These are phyloP conservation scores for Tirmania nivea DNA, from an alignment of 495 filamentous ascomycete genomes.

Conservation along the genomic window DNA sequence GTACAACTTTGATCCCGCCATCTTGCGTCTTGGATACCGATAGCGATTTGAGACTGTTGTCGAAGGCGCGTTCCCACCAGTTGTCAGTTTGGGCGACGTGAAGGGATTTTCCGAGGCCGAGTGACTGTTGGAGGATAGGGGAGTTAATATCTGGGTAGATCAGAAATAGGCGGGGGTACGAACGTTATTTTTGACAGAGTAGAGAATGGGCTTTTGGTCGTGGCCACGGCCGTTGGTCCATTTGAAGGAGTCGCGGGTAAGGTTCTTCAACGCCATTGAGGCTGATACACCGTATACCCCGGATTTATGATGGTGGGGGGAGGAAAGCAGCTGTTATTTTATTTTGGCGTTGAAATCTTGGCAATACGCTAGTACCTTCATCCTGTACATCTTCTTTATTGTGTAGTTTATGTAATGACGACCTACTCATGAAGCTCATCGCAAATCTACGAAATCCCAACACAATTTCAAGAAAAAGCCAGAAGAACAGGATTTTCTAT, in stretches of 20 bases:
- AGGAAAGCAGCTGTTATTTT: too few species aligned
- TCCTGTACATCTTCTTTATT: too few species aligned
- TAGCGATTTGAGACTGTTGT: constrained; percentile 18
- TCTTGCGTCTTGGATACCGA: constrained; percentile 7
- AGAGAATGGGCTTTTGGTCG: constrained; percentile 16
- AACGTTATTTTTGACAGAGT: constrained; percentile 16
- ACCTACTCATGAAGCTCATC: background rate
- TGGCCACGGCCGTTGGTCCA: constrained; percentile 19
- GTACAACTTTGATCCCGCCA: constrained; percentile 15
- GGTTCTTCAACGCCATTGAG: constrained; percentile 13
- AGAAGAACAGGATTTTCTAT: too few species aligned
- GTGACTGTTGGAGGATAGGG: background rate
- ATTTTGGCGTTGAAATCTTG: too few species aligned
- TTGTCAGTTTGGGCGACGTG: constrained; percentile 6
- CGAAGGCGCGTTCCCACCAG: constrained; percentile 19
- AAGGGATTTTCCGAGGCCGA: background rate
- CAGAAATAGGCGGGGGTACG: constrained; percentile 4
- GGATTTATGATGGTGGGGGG: too few species aligned
- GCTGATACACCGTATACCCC: background rate
- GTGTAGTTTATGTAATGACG: too few species aligned
- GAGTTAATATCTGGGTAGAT: too few species aligned
- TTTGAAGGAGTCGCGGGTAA: constrained; percentile 14
- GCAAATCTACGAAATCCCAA: too few species aligned
- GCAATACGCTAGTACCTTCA: too few species aligned
- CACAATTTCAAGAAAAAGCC: too few species aligned